These are phyloP conservation scores for Hermanozyma aechmeae DNA, from an alignment of 805 yeast genomes.

Conservation along the genomic window DNA sequence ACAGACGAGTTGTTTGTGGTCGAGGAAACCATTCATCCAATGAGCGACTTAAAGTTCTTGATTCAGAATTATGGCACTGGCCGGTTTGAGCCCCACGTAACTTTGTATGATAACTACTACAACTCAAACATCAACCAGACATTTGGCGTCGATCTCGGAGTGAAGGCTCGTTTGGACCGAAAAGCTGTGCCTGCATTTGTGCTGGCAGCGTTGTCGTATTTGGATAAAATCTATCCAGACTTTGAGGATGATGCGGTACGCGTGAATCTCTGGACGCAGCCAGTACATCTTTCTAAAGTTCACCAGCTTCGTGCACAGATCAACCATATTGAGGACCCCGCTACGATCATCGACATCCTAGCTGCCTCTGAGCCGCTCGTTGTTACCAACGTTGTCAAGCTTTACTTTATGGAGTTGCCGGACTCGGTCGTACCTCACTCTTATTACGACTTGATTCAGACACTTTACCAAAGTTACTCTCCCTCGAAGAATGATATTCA, in stretches of 20 bases:
- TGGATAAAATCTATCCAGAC: slow-evolving; percentile 66
- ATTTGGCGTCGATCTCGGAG: slow-evolving; percentile 71
- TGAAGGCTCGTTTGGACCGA: slow-evolving; percentile 61
- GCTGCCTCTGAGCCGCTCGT: slow-evolving; percentile 41
- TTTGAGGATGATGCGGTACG: slow-evolving; percentile 61
- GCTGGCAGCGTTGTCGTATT: slow-evolving; percentile 50
- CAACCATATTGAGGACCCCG: slow-evolving; percentile 25
- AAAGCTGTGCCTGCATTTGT: slow-evolving; percentile 64
- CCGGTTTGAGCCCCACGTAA: slow-evolving; percentile 60
- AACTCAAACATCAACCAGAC: slow-evolving; percentile 58
- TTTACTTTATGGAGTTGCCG: slow-evolving; percentile 72
- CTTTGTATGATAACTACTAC: slow-evolving; percentile 73
- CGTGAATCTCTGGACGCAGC: slow-evolving; percentile 57
- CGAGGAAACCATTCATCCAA: slow-evolving; percentile 68
- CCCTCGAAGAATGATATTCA: slow-evolving; percentile 15
- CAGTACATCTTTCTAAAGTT: slow-evolving; percentile 50
- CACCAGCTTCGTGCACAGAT: slow-evolving; percentile 53
- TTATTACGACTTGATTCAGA: slow-evolving; percentile 57
- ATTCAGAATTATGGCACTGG: slow-evolving; percentile 69
- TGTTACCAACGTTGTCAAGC: slow-evolving; percentile 59
- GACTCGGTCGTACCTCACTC: slow-evolving; percentile 62
- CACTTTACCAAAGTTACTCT: slow-evolving; percentile 45
- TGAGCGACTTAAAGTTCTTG: slow-evolving; percentile 55
- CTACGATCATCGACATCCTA: slow-evolving; percentile 23
- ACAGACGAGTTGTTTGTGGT: slow-evolving; percentile 53